Evolutionary conservation across 768 basidiomycete genomes (phyloP).

Genomic region (Tephrocybe sp.): DNA sequence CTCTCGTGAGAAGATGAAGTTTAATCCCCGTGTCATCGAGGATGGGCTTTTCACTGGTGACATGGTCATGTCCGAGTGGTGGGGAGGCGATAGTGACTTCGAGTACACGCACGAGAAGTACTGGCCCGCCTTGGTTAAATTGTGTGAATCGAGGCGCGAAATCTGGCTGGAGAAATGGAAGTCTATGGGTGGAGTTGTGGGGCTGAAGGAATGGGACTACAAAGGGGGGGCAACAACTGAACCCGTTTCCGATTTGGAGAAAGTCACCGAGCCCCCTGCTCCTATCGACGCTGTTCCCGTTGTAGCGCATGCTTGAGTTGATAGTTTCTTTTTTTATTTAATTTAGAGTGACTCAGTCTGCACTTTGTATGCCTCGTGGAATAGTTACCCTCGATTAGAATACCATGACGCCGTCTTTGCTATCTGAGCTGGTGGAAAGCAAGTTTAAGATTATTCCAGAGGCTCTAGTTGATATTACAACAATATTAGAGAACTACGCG

Average conservation of each 20-base stretch:
- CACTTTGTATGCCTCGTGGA: background rate
- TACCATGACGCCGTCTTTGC: too few relatives aligned
- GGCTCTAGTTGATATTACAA: too few relatives aligned
- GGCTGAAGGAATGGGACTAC: constrained; percentile 78
- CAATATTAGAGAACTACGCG: too few relatives aligned
- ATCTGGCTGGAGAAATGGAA: constrained; percentile 62
- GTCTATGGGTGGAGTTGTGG: constrained; percentile 62
- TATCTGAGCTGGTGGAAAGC: background rate
- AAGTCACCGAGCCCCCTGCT: background rate
- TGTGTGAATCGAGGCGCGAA: constrained; percentile 50
- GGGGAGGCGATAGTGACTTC: constrained; percentile 68
- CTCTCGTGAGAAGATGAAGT: constrained; percentile 71
- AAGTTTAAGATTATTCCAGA: background rate
- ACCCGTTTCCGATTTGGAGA: constrained; percentile 1
- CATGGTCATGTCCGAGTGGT: constrained; percentile 67
- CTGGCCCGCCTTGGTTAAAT: constrained; percentile 61
- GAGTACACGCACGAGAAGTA: constrained; percentile 74
- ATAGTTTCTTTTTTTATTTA: too few relatives aligned
- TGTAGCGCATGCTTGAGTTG: too few relatives aligned
- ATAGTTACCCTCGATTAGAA: too few relatives aligned
- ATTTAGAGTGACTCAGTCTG: too few relatives aligned
- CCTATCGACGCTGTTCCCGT: background rate
- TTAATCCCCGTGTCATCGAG: constrained; percentile 65
- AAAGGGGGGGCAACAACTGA: constrained; percentile 34
- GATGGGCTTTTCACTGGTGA: constrained; percentile 68